phyloP scores from a whole-genome alignment of 768 basidiomycete species.

The Solioccasus polychromus region DNA sequence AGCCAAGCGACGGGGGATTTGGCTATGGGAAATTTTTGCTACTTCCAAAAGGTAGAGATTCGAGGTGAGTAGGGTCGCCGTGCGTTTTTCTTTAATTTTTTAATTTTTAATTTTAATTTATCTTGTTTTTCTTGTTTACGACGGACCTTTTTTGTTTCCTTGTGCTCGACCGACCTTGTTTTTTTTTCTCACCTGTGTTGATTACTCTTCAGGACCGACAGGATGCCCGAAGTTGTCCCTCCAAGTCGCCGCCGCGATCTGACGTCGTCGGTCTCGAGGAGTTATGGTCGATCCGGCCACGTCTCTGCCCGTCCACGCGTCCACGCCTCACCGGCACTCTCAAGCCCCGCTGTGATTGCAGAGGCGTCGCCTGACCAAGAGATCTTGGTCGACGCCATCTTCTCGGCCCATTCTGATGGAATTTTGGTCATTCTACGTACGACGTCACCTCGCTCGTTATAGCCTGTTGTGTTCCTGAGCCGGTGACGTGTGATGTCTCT shows the following conservation, averaged over 20 bases:
- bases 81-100: too few relatives aligned
- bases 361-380: constrained; percentile 27
- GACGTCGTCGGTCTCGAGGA: constrained; percentile 14
- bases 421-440: constrained; percentile 74
- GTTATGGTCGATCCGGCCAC: constrained; percentile 12
- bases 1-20: constrained; percentile 82
- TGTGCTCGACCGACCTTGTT: neutral
- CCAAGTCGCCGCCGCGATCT: constrained; percentile 32
- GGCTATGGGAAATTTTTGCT: constrained; percentile 73
- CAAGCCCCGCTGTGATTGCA: too few relatives aligned
- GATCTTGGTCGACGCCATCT: constrained; percentile 73
- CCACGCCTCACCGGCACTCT: neutral
- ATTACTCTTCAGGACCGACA: constrained; percentile 20
- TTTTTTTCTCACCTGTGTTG: constrained; percentile 3
- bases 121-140: neutral
- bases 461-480: neutral
- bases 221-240: constrained; percentile 24
- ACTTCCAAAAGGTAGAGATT: constrained; percentile 57
- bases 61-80: constrained; percentile 38
- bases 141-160: neutral
- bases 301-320: neutral
- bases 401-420: constrained; percentile 83
- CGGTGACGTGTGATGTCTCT: constrained; percentile 3
- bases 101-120: neutral
- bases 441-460: constrained; percentile 25